Percentiles rank a stretch among this genome's conserved stretches.
phyloP scores from a whole-genome alignment of 768 basidiomycete genomes.

The Trametes coccinea region DNA sequence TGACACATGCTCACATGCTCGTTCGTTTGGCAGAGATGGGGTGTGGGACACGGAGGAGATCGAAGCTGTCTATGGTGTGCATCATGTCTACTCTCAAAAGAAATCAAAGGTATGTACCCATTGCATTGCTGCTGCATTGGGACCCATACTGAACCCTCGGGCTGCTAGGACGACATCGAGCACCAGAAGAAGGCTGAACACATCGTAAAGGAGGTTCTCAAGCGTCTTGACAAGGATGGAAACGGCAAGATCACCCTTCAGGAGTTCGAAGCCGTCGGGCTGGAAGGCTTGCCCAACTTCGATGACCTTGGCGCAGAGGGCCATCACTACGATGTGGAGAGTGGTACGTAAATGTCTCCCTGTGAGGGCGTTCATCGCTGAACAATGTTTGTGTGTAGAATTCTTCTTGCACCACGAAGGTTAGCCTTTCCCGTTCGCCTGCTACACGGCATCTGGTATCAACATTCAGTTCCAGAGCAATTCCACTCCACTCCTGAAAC shows the following conservation, averaged over 20 bases:
- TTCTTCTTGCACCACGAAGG: conserved; percentile 99
- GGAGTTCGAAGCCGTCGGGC: conserved; percentile 73
- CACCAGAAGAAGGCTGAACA: conserved; percentile 81
- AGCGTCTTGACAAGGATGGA: conserved; percentile 66
- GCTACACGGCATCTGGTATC: neutral
- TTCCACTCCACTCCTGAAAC: conserved; percentile 97
- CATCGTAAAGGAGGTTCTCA: conserved; percentile 72
- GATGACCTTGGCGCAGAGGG: conserved; percentile 85
- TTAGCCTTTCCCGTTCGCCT: conserved; percentile 26
- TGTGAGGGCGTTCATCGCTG: neutral
- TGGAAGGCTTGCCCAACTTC: conserved; percentile 80
- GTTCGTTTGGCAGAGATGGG: neutral
- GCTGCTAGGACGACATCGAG: conserved; percentile 63
- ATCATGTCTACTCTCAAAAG: conserved; percentile 86
- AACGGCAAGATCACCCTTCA: conserved; percentile 70
- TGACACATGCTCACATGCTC: neutral
- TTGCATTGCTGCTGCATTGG: neutral
- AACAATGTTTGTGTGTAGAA: conserved; percentile 44
- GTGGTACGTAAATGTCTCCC: conserved; percentile 52
- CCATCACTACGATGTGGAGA: conserved; percentile 91
- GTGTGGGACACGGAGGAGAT: conserved; percentile 85
- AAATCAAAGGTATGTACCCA: conserved; percentile 59
- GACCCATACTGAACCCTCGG: neutral
- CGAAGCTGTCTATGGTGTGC: conserved; percentile 94
- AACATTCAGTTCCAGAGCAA: conserved; percentile 52